Percentiles rank a stretch among this genome's conserved stretches.
These are phyloP conservation scores for Oryza meyeriana DNA, from an alignment of 176 grass and related monocot genomes.

Conservation along the genomic window DNA sequence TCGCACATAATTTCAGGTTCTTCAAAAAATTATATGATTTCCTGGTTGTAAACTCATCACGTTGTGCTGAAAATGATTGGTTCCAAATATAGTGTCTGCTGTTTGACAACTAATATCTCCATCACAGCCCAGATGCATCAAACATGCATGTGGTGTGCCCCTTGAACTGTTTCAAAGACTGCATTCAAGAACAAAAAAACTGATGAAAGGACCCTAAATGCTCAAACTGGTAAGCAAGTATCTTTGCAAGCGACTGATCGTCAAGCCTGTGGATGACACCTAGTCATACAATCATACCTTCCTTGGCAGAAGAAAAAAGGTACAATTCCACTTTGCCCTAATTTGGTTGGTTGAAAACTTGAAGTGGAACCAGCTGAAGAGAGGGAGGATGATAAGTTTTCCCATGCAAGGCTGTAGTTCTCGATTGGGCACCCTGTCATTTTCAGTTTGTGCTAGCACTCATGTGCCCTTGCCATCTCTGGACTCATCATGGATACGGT, in stretches of 20 bases:
- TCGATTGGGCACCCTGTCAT: neutral
- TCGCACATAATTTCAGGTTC: neutral
- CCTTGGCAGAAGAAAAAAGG: neutral
- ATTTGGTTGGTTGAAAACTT: slow-evolving; percentile 12
- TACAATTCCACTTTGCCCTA: neutral
- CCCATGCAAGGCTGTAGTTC: neutral
- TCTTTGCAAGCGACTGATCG: neutral
- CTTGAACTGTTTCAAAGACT: neutral
- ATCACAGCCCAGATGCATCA: neutral
- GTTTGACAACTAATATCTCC: neutral
- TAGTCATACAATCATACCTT: neutral
- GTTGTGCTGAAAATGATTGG: neutral
- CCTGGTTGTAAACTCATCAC: slow-evolving; percentile 10
- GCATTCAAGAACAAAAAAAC: neutral
- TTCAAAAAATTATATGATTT: neutral
- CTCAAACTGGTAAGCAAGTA: neutral
- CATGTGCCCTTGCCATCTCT: neutral
- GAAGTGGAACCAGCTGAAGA: neutral
- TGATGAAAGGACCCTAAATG: neutral
- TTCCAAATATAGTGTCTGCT: neutral
- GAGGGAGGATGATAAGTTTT: neutral
- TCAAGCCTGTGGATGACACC: neutral
- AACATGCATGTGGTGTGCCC: neutral
- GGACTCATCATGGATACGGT: neutral
- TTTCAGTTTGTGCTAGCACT: neutral